Evolutionary conservation across 1,284 basidiomycete genomes (phyloP), one percentile per base, ranked within the genome.

Genomic region (Coniophora puteana): DNA sequence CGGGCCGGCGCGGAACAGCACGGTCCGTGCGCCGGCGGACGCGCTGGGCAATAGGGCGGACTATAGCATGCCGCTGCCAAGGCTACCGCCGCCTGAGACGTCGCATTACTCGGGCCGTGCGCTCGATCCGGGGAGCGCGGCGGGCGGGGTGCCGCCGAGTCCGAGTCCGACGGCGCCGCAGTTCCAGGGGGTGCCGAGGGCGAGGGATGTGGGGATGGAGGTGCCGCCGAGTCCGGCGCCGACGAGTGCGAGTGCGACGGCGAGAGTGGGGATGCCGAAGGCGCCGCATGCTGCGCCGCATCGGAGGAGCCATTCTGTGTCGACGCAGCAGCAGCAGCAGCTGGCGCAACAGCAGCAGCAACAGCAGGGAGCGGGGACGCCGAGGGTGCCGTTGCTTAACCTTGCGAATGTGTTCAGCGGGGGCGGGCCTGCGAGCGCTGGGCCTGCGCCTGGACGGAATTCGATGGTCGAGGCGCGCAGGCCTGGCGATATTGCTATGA

Each of bases 11-110:
- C 58, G 51, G 35, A 55, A 51, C 11, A 58, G 57, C 17, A 32
- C 36, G 7, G 43, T 45, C 40, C 41, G 44, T 4, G 29, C 47
- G 3, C 34, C 31, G 5, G 22, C 35, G 4, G n/a, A n/a, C n/a
- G 46, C 61, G 0, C 28, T 43, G 26, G 49, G 59, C 13, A 53
- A 57, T 14, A 83, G 77, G 53, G 77, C 80, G 5, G 84, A 89
- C 51, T 93, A 90, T 58, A 81, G 75, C 49, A 90, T 91, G 82
- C 76, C 81, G 0, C 71, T 93, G 6, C 89, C 90, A 1, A 75
- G 83, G 17, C 71, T 93, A 6, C 89, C 89, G 23, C 77, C 86
- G 1, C 91, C 91, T 0, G 83, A 86, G 49, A 82, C 84, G 1
- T 78, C 78, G 1, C 87, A 89, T 59, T 86, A 80, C 52, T 86